Percentiles rank a stretch among this genome's conserved stretches.
Conservation (phyloP, 176 grass and related monocot species). For the Rhynchospora breviuscula region DNA sequence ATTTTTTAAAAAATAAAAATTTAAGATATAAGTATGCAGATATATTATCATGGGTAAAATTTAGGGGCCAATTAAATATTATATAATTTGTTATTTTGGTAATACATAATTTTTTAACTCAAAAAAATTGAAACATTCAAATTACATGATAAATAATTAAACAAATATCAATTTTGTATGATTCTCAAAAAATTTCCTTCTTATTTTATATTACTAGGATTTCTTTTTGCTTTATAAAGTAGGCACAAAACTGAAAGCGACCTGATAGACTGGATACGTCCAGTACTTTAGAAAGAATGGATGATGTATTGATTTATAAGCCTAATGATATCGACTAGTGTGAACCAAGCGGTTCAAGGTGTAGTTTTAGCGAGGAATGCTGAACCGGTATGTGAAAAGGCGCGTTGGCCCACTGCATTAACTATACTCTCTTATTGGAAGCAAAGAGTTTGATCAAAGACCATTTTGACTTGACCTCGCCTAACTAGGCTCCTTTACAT, state of each 20-base stretch:
- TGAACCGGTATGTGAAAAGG: neutral
- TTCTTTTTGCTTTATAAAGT: too few species aligned
- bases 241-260: neutral
- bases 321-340: neutral
- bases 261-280: neutral
- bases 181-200: too few species aligned
- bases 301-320: neutral
- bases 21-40: too few species aligned
- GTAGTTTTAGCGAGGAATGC: neutral
- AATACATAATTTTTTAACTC: too few species aligned
- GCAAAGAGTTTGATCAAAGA: neutral
- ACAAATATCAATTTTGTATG: too few species aligned
- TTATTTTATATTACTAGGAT: too few species aligned
- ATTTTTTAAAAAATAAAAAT: too few species aligned
- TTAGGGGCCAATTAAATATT: too few species aligned
- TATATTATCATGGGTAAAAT: too few species aligned
- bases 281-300: neutral
- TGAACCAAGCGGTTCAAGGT: neutral
- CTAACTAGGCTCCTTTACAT: neutral
- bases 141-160: too few species aligned
- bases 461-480: conserved; percentile 12
- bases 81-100: too few species aligned
- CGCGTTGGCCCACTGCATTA: neutral
- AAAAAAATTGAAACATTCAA: too few species aligned
- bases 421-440: neutral